Conservation (phyloP, 2,329 filamentous ascomycete species). For the Huntiella abstrusa region DNA sequence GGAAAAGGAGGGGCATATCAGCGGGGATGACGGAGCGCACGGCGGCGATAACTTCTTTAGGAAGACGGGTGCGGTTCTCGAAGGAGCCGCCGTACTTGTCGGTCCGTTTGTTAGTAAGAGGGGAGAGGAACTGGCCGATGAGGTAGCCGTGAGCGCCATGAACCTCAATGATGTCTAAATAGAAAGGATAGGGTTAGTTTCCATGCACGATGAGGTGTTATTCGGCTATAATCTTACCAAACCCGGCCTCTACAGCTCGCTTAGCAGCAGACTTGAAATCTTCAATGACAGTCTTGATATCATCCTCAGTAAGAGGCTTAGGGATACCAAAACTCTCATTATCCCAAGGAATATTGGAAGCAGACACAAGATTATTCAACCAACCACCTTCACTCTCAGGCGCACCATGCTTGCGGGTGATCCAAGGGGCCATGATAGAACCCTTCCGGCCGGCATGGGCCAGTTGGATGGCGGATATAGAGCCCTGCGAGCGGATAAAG, state of each 20-base stretch:
- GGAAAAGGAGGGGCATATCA: conserved; percentile 36
- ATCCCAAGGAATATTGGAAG: conserved; percentile 38
- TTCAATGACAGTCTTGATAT: conserved; percentile 47
- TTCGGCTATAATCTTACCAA: conserved; percentile 17
- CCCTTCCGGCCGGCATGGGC: conserved; percentile 62
- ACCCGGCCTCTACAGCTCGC: conserved; percentile 47
- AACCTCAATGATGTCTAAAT: conserved; percentile 51
- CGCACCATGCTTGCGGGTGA: conserved; percentile 29
- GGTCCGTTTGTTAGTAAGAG: conserved; percentile 38
- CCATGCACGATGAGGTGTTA: conserved; percentile 5
- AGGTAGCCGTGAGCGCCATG: conserved; percentile 49
- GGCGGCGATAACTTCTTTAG: conserved; percentile 33
- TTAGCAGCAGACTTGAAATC: conserved; percentile 40
- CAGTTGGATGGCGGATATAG: conserved; percentile 63
- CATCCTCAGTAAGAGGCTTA: conserved; percentile 45
- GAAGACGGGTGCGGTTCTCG: conserved; percentile 44
- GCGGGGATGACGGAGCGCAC: conserved; percentile 33
- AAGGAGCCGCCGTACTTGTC: conserved; percentile 48
- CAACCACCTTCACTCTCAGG: conserved; percentile 33
- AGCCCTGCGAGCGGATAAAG: conserved; percentile 61
- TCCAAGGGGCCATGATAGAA: conserved; percentile 42
- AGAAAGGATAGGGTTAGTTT: background rate
- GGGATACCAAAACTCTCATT: conserved; percentile 39
- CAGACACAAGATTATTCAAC: conserved; percentile 34
- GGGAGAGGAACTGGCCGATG: conserved; percentile 45